A percentile compares a stretch with the other conserved stretches of the same genome.
Conservation (phyloP, 2,329 filamentous ascomycete genomes). For the Paecilomyces sp. region DNA sequence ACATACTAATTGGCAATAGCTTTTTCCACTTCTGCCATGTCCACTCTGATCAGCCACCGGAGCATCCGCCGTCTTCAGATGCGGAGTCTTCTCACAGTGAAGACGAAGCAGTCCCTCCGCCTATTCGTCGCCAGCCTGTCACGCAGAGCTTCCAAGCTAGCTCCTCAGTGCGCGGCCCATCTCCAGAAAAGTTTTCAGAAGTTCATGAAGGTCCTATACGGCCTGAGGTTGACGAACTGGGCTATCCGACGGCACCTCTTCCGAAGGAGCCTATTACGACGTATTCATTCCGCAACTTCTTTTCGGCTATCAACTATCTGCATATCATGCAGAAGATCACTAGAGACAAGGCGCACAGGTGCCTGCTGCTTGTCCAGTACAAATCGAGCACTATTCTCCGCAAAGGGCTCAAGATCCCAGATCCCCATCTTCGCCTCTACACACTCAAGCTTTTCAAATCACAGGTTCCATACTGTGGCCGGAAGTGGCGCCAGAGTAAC, state of each 20-base stretch:
- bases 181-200: conserved; percentile 17
- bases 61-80: conserved; percentile 24
- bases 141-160: conserved; percentile 25
- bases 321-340: conserved; percentile 97
- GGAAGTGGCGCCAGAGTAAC: conserved; percentile 96
- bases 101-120: conserved; percentile 74
- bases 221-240: conserved; percentile 74
- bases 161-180: conserved; percentile 16
- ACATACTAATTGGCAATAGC: conserved; percentile 38
- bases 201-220: conserved; percentile 24
- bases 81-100: conserved; percentile 42
- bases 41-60: conserved; percentile 54
- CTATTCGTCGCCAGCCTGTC: conserved; percentile 60
- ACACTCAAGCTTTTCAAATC: conserved; percentile 98
- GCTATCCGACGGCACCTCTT: conserved; percentile 64
- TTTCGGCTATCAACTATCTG: conserved; percentile 88
- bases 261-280: conserved; percentile 69
- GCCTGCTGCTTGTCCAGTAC: conserved; percentile 88
- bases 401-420: conserved; percentile 84
- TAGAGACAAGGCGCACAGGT: conserved; percentile 90
- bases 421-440: conserved; percentile 80
- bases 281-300: conserved; percentile 92
- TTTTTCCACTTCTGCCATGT: conserved; percentile 88
- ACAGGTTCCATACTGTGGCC: conserved; percentile 94
- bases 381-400: conserved; percentile 89